Evolutionary conservation across 257 asterid genomes (phyloP), one percentile per base, ranked within the genome.

Genomic region (Solanum chiquidenum): DNA sequence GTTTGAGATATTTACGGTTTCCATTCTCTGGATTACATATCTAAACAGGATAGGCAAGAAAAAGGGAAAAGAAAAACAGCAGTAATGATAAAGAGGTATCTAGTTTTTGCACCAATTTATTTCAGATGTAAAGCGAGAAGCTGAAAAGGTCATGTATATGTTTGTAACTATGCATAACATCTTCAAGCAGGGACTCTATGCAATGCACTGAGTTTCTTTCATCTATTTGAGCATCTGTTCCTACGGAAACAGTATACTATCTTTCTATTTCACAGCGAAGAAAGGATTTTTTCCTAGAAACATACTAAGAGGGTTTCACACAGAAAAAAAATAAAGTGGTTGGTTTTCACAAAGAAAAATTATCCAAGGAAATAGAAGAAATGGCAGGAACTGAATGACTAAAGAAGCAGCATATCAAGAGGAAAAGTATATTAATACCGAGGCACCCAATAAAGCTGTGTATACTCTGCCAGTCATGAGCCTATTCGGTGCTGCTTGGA

Each of bases 401-500:
- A 16, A 88, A 84, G 86, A 69, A 83, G 64, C 31, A 62, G 38
- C 34, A 88, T 84, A 80, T 23, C 25, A 73, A 71, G 86, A 88
- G 86, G 66, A 49, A 52, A 86, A 44, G 69, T 13, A 82, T 77
- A 74, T 89, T 27, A 92, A 84, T 95, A 97, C 99, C 94, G 98
- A 93, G 88, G 98, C 98, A 86, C 97, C 98, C 91, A 97, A 90
- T 90, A 97, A 92, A 88, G 98, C 92, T 31, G 92, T 95, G 93
- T 97, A 97, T n/a, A 91, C 98, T 64, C 91, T 91, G 93, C 87
- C 25, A 21, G 98, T 97, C 98, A 97, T 84, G 87, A 97, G 98
- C 89, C 98, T 95, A 90, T 93, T 96, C 29, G 99, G 99, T 37
- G 98, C 98, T 85, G 99, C 98, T 92, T 95, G 98, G 91, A 97